Evolutionary conservation across 2,329 filamentous ascomycete genomes (phyloP), one percentile per base, ranked within the genome.

Genomic region (Cadophora gregata): DNA sequence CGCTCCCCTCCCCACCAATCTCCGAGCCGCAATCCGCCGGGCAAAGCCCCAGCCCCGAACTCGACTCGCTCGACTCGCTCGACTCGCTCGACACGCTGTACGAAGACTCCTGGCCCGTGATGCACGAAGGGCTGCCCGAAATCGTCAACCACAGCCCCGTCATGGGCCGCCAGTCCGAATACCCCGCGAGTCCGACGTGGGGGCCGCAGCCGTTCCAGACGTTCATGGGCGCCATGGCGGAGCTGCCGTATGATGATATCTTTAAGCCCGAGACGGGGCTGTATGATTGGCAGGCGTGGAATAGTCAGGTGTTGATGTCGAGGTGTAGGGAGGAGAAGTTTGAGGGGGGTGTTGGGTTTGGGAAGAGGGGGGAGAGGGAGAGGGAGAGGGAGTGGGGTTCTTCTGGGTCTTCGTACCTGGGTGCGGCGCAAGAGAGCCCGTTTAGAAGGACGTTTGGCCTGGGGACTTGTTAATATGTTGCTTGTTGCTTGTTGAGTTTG

Each of bases 221-320:
- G 9, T 76, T 76, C 59, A 77, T 76, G 75, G 76, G 75, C 7
- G 70, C 75, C 12, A 73, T 74, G 69, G 68, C 71, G 9, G 74
- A 77, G 50, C 59, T 73, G 16, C 74, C 73, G 4, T 76, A 76
- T 48, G 75, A 77, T 31, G 75, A 77, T 63, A 73, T 76, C 16
- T 76, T 76, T 61, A 76, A 75, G 60, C 70, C 72, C 7, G 73
- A 76, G 45, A 67, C 68, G 4, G 71, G 72, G 1, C 55, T 73
- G 56, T 77, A 75, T 55, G 74, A 75, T 53, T 77, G 75, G 75
- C 74, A 75, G 45, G 67, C 69, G 8, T 76, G 74, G 73, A 76
- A 73, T 48, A 72, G 66, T 16, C 72, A 75, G 62, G 71, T 75
- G 33, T 24, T 75, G 12, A 73, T 75, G 72, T 71, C 68, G 3